phyloP scores from a whole-genome alignment of 1,284 basidiomycete genomes.

The Tremellales sp. region DNA sequence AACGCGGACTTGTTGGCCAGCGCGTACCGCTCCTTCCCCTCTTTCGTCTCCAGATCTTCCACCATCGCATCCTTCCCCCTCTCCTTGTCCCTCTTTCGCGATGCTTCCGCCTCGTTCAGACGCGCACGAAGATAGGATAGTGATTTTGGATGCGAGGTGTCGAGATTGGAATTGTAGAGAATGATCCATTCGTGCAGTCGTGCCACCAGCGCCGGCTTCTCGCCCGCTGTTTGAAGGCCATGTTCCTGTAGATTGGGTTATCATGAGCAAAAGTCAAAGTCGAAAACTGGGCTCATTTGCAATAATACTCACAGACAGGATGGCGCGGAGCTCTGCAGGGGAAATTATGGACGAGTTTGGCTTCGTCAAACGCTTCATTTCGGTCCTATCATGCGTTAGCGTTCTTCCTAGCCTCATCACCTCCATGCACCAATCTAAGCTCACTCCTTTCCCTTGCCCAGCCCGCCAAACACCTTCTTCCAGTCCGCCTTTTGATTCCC shows the following conservation, averaged over 20 bases:
- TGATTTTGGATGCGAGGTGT: slow-evolving; percentile 42
- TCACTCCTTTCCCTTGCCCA: slow-evolving; percentile 27
- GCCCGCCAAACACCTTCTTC: slow-evolving; percentile 44
- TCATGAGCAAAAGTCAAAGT: not conserved
- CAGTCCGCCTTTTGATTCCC: slow-evolving; percentile 44
- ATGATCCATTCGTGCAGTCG: slow-evolving; percentile 47
- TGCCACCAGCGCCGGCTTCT: slow-evolving; percentile 30
- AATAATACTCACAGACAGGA: slow-evolving; percentile 26
- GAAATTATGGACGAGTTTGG: slow-evolving; percentile 44
- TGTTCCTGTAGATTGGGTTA: slow-evolving; percentile 23
- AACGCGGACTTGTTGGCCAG: slow-evolving; percentile 37
- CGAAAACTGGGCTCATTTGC: not conserved
- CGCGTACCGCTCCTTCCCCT: slow-evolving; percentile 37
- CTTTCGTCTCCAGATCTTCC: slow-evolving; percentile 28
- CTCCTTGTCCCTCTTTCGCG: slow-evolving; percentile 37
- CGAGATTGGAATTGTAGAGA: slow-evolving; percentile 47
- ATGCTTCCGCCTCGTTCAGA: slow-evolving; percentile 31
- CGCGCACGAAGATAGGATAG: slow-evolving; percentile 36
- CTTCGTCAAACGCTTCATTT: slow-evolving; percentile 42
- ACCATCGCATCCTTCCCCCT: slow-evolving; percentile 36
- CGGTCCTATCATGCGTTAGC: slow-evolving; percentile 18
- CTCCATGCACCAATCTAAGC: no score
- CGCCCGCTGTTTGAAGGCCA: slow-evolving; percentile 38
- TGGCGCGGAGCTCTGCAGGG: slow-evolving; percentile 33
- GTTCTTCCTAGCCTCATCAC: not conserved